phyloP scores from a whole-genome alignment of 2,329 filamentous ascomycete species.

The Talaromyces sp. region DNA sequence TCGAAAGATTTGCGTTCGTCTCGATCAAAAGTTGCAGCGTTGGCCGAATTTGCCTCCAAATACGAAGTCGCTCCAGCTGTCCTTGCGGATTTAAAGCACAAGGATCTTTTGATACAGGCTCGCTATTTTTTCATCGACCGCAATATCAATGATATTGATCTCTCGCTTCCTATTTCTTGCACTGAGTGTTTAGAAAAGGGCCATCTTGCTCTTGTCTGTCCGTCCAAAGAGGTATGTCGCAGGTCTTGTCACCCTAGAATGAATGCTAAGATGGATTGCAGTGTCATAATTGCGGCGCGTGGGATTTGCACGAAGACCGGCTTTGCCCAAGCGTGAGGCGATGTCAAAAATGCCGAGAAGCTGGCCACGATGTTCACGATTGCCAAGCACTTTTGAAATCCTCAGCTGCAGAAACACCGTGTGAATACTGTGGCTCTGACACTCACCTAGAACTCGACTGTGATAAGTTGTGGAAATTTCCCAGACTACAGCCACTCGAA shows the following conservation, averaged over 20 bases:
- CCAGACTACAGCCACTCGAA: slow-evolving; percentile 18
- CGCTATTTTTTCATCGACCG: slow-evolving; percentile 35
- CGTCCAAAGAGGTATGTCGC: slow-evolving; percentile 33
- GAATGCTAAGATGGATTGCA: slow-evolving; percentile 13
- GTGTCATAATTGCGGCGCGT: slow-evolving; percentile 39
- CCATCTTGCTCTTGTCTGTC: slow-evolving; percentile 39
- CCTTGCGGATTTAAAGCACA: slow-evolving; percentile 31
- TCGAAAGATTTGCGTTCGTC: not conserved
- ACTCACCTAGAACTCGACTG: slow-evolving; percentile 58
- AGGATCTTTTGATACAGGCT: slow-evolving; percentile 36
- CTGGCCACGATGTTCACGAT: slow-evolving; percentile 49
- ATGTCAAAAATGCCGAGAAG: slow-evolving; percentile 54
- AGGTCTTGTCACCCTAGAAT: not conserved
- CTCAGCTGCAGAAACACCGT: slow-evolving; percentile 49
- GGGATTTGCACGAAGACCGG: slow-evolving; percentile 33
- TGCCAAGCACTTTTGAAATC: slow-evolving; percentile 56
- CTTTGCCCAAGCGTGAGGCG: slow-evolving; percentile 36
- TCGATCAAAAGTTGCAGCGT: slow-evolving; percentile 28
- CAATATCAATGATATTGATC: slow-evolving; percentile 32
- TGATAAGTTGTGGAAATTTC: slow-evolving; percentile 51
- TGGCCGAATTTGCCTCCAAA: slow-evolving; percentile 26
- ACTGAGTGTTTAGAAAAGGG: slow-evolving; percentile 37
- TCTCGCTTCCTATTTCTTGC: slow-evolving; percentile 36
- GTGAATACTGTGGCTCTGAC: slow-evolving; percentile 53
- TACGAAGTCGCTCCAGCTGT: slow-evolving; percentile 28